A percentile compares a stretch with the other conserved stretches of the same genome.
These are phyloP conservation scores for Epichloe elymi DNA, from an alignment of 2,329 filamentous ascomycete genomes.

Conservation along the genomic window DNA sequence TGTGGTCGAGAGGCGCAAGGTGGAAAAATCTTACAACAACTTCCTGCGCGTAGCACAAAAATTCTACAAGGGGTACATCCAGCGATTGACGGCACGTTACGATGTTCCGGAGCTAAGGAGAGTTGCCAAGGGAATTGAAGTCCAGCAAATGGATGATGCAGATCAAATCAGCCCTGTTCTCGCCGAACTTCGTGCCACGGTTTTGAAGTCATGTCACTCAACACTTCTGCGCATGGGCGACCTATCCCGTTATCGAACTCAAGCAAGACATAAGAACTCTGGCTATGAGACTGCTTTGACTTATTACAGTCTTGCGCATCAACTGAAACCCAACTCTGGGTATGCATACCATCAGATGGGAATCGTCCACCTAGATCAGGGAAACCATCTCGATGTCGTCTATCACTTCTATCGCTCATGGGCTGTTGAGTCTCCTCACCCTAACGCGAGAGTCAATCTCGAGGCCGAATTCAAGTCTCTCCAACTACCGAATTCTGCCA, in stretches of 20 bases:
- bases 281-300: constrained; percentile 70
- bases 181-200: constrained; percentile 38
- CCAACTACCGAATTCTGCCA: constrained; percentile 23
- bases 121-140: constrained; percentile 27
- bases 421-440: constrained; percentile 60
- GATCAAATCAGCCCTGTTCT: constrained; percentile 31
- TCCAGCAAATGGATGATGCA: constrained; percentile 28
- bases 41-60: constrained; percentile 81
- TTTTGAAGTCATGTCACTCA: constrained; percentile 65
- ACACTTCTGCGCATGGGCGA: constrained; percentile 82
- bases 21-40: constrained; percentile 67
- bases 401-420: constrained; percentile 84
- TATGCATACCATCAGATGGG: constrained; percentile 82
- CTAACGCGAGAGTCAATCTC: constrained; percentile 62
- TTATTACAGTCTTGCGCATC: constrained; percentile 73
- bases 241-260: constrained; percentile 71
- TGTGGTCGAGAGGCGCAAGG: constrained; percentile 55
- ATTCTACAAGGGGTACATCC: constrained; percentile 80
- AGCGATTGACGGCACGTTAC: constrained; percentile 55
- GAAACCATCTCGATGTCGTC: constrained; percentile 69
- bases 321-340: constrained; percentile 66
- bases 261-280: constrained; percentile 57
- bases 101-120: constrained; percentile 37
- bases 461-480: constrained; percentile 59
- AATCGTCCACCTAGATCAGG: constrained; percentile 66